These are phyloP conservation scores for Nicotiana paniculata DNA, from an alignment of 257 asterid species.

Conservation along the genomic window DNA sequence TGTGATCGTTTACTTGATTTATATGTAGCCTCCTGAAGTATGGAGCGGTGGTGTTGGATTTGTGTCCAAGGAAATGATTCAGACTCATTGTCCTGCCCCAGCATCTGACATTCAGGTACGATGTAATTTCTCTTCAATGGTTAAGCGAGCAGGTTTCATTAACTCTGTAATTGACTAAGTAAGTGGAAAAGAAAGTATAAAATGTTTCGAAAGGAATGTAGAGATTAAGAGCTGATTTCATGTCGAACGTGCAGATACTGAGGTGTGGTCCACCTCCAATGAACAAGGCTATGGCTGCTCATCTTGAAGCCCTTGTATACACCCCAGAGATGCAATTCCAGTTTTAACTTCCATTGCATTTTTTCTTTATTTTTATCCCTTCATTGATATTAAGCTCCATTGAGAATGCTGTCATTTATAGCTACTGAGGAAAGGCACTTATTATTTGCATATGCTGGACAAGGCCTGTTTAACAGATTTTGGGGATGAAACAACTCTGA, in stretches of 20 bases:
- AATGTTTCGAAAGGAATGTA: neutral
- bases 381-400: neutral
- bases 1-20: too few relatives aligned
- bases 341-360: slow-evolving; percentile 29
- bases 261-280: slow-evolving; percentile 96
- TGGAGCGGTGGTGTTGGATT: slow-evolving; percentile 89
- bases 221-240: neutral
- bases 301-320: slow-evolving; percentile 73
- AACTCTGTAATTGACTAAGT: neutral
- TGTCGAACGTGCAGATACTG: slow-evolving; percentile 47
- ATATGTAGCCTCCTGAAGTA: slow-evolving; percentile 65
- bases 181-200: neutral
- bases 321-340: slow-evolving; percentile 76
- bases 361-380: neutral
- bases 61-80: slow-evolving; percentile 81
- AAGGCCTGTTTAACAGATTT: neutral
- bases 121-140: neutral
- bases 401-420: neutral
- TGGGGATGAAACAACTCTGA: neutral
- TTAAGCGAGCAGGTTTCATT: neutral
- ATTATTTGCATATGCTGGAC: neutral
- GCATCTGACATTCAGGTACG: slow-evolving; percentile 78
- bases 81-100: slow-evolving; percentile 73
- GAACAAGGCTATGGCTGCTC: slow-evolving; percentile 95
- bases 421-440: neutral